phyloP scores from a whole-genome alignment of 352 stramenopile genomes.

The Globisporangium solare region DNA sequence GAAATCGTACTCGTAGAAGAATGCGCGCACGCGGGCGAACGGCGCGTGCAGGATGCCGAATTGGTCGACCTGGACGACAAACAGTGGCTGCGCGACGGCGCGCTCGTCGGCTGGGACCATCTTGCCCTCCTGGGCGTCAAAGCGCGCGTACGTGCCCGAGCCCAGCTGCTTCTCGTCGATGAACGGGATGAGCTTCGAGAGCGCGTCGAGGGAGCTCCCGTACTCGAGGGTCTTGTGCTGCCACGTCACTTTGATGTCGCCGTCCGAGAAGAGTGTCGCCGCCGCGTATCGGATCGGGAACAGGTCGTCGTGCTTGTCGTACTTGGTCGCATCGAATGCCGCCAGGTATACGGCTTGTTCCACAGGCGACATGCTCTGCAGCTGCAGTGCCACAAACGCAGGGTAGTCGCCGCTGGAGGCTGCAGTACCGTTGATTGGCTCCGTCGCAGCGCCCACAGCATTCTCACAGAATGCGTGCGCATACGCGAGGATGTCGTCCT shows the following conservation, averaged over 20 bases:
- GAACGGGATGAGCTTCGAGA: slow-evolving; percentile 60
- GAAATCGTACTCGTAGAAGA: slow-evolving; percentile 80
- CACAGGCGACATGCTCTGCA: slow-evolving; percentile 16
- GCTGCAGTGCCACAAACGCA: slow-evolving; percentile 29
- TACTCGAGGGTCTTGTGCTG: slow-evolving; percentile 69
- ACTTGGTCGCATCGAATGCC: slow-evolving; percentile 26
- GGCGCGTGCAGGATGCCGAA: slow-evolving; percentile 85
- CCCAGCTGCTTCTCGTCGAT: slow-evolving; percentile 31
- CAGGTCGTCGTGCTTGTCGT: slow-evolving; percentile 47
- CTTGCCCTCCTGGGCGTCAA: neutral
- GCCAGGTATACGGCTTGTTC: slow-evolving; percentile 37
- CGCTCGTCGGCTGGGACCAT: slow-evolving; percentile 4
- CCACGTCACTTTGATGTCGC: slow-evolving; percentile 34
- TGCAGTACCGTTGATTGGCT: neutral
- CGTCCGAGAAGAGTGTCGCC: slow-evolving; percentile 72
- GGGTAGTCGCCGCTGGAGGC: neutral
- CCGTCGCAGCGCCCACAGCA: neutral
- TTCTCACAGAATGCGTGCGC: slow-evolving; percentile 25
- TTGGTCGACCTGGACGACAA: slow-evolving; percentile 84
- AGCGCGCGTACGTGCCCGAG: neutral
- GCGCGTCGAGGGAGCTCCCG: slow-evolving; percentile 49
- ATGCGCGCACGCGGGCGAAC: slow-evolving; percentile 76
- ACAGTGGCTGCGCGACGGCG: slow-evolving; percentile 18
- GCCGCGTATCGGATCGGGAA: slow-evolving; percentile 83
- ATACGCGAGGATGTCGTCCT: slow-evolving; percentile 44